Base-by-base conservation (phyloP, 805 yeast genomes). In the Starmerella stellata region DNA sequence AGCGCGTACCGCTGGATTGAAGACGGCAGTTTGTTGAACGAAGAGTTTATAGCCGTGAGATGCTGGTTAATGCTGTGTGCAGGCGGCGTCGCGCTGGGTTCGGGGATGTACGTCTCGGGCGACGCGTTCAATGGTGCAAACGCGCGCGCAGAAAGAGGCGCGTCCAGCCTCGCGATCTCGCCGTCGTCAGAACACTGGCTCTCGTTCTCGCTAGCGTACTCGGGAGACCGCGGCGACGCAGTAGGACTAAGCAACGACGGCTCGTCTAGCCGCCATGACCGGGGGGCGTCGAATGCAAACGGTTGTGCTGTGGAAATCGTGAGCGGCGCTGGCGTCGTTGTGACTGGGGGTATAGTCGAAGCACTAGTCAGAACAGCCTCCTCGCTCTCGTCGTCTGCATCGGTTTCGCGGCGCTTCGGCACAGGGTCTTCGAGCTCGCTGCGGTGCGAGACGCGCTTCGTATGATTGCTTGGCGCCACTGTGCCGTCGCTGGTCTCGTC, bases 1-100 rank as follows among this genome's bases (percentile, higher is more conserved):
- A 68, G 62, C 45, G 66, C 65, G 53, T 68, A 69, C 53, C 61
- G 67, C 44, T 60, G 69, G 50, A 66, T 66, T 39, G 52, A 61
- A 32, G 55, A 66, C 44, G 65, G 70, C 36, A 71, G 52, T 20
- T 44, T 43, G 35, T 57, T 60, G 40, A 61, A 62, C 15, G 56
- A 40, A 20, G 48, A 52, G 15, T 27, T 25, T 15, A 43, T 23
- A 7, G 24, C 17, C 7, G 30, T 27, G 16, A 44, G 29, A n/a
- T 39, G 46, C 11, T 18, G 32, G 9, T 31, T 21, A 5, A 15
- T 15, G 8, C 15, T 15, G 19, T 15, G 15, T 7, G 11, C 7
- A 11, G 11, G 25, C 25, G 25, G 25, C 25, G 25, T 7, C 19
- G 14, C 32, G 9, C 14, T 13, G 29, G 11, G n/a, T 25, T 25